phyloP scores from a whole-genome alignment of 2,329 filamentous ascomycete species.

The Penicillium verrucosum region DNA sequence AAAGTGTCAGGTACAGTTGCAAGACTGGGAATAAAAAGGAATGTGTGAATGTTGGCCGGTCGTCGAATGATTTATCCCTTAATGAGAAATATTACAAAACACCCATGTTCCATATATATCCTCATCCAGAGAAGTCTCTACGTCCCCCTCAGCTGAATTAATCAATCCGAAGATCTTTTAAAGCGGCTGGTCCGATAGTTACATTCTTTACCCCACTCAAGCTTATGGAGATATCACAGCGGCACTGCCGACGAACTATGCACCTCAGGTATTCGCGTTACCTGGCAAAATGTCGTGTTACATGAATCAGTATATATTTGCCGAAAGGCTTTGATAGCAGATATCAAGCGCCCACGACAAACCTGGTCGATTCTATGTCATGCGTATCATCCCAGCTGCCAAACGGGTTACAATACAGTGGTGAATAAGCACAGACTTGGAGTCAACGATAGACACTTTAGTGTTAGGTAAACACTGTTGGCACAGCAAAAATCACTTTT shows the following conservation, averaged over 20 bases:
- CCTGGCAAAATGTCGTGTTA: not conserved
- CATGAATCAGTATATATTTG: not conserved
- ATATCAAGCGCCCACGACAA: not conserved
- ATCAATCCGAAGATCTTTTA: not conserved
- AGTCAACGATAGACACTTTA: too few species aligned
- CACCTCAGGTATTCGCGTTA: not conserved
- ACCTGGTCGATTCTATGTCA: not conserved
- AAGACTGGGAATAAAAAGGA: not conserved
- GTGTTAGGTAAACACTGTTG: too few species aligned
- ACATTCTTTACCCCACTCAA: not conserved
- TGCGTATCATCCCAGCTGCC: too few species aligned
- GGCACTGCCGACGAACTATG: not conserved
- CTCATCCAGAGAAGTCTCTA: too few species aligned
- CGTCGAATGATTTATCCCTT: not conserved
- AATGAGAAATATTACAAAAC: not conserved
- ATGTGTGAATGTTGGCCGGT: not conserved
- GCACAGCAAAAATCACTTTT: too few species aligned
- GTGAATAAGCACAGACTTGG: too few species aligned
- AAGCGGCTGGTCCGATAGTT: not conserved
- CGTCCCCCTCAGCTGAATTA: not conserved
- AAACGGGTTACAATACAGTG: too few species aligned
- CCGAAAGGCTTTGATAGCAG: too few species aligned
- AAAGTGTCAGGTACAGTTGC: too few species aligned
- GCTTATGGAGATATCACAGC: not conserved
- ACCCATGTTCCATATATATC: too few species aligned